These are phyloP conservation scores for Mercurialis annua DNA, from an alignment of 345 rosid genomes.

Conservation along the genomic window DNA sequence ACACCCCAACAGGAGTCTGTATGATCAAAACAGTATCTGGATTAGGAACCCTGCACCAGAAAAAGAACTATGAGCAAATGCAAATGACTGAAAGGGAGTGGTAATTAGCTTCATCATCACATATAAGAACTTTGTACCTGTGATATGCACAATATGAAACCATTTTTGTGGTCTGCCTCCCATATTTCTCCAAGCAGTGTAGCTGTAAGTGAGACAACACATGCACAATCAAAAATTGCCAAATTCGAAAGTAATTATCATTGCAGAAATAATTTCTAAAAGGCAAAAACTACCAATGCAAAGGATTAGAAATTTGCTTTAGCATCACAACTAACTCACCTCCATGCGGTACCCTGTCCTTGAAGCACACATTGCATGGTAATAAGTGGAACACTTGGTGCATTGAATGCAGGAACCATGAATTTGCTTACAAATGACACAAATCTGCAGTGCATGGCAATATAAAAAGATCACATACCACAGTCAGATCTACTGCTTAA, in stretches of 20 bases:
- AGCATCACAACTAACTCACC: constrained; percentile 39
- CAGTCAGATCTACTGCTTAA: no score
- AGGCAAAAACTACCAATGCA: background rate
- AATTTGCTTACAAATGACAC: no score
- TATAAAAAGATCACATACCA: no score
- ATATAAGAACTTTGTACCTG: constrained; percentile 42
- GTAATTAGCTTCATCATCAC: background rate
- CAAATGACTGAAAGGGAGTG: background rate
- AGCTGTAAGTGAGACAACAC: constrained; percentile 43
- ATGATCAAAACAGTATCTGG: constrained; percentile 81
- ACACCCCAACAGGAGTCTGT: constrained; percentile 75
- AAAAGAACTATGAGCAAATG: constrained; percentile 9
- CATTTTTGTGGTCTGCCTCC: constrained; percentile 80
- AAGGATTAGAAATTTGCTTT: constrained; percentile 7
- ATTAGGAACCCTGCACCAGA: constrained; percentile 72
- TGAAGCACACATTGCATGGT: constrained; percentile 99
- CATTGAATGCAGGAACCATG: no score
- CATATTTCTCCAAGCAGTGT: constrained; percentile 84
- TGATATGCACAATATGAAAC: constrained; percentile 85
- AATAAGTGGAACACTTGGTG: no score
- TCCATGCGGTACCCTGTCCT: constrained; percentile 96
- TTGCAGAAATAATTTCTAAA: background rate
- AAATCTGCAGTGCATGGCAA: no score
- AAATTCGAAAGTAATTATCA: background rate
- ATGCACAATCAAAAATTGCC: constrained; percentile 10